Base-by-base conservation (phyloP, 306 rosid species). In the Spatholobus suberectus region DNA sequence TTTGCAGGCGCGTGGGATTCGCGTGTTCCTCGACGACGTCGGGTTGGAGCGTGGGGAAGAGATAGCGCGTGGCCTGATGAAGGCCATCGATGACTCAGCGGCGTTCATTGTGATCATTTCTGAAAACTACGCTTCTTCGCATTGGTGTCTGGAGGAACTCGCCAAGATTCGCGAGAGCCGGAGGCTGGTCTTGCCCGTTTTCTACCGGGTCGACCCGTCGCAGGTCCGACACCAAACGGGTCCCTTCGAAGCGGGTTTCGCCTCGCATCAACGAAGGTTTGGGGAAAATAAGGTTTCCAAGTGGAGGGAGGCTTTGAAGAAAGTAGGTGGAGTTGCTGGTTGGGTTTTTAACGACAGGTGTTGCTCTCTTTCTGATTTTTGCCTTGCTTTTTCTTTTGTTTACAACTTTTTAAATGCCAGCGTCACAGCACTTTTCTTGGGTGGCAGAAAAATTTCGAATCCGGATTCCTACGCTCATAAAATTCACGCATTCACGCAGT, bases 91-190 rank as follows among this genome's bases (percentile, higher is more conserved):
- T 8, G 89, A 83, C 21, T 86, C 89, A 1, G 87, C 87, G 8
- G 89, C 89, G 4, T 86, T 78, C 59, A 79, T 89, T 5, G 69
- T 84, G 15, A 57, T 89, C 17, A 11, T 89, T 70, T 89, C 92
- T 6, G 11, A 7, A 0, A 44, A 61, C 15, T 89, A 85, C 34
- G 90, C 87, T 7, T 20, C 74, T 9, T 89, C 92, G 0, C 78
- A 47, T 9, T 87, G 90, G 92, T 82, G 90, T 44, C 78, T 89
- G 0, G 80, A 80, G 24, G 92, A 89, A 24, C 86, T 89, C 1
- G 41, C 82, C 1, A 68, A 20, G 83, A 85, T 89, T 32, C 62
- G 69, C 47, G 54, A 79, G 0, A 17, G 35, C 3, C 3, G 61
- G 7, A 85, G 81, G 55, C 78, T 85, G 8, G 8, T 82, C 10